Evolutionary conservation across 1,284 basidiomycete genomes (phyloP).

Genomic region (Ceratobasidium sp.): DNA sequence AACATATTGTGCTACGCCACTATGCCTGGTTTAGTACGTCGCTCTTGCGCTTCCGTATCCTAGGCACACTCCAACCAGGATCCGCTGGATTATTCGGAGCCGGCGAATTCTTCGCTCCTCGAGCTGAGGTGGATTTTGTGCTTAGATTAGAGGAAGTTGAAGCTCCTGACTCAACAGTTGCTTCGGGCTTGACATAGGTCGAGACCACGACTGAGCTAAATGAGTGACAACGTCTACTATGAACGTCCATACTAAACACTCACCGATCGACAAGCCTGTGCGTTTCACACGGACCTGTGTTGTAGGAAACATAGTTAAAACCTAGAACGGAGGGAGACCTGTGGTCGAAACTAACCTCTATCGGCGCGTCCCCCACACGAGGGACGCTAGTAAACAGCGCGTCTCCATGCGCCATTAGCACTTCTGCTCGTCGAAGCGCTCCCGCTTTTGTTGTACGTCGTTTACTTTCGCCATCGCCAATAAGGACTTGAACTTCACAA

Average conservation of each 20-base stretch:
- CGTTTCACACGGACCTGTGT: slow-evolving; percentile 33
- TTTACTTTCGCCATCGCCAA: slow-evolving; percentile 24
- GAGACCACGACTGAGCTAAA: slow-evolving; percentile 7
- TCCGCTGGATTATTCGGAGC: no score
- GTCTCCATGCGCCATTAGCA: slow-evolving; percentile 39
- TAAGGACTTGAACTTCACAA: slow-evolving; percentile 23
- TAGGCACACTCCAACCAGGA: no score
- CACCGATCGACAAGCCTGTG: slow-evolving; percentile 29
- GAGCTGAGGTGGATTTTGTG: no score
- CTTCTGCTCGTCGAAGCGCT: slow-evolving; percentile 14
- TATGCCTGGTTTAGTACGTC: no score
- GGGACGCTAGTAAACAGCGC: slow-evolving; percentile 15
- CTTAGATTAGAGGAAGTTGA: background rate
- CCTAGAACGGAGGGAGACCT: no score
- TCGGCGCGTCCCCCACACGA: background rate
- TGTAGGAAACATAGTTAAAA: background rate
- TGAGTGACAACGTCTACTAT: background rate
- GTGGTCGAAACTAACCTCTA: slow-evolving; percentile 15
- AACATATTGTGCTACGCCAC: no score
- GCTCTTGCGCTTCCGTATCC: no score
- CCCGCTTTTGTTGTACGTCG: slow-evolving; percentile 24
- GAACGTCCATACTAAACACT: background rate
- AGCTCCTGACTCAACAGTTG: background rate
- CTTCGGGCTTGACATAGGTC: background rate
- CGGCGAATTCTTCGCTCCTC: no score